Evolutionary conservation across 2,329 filamentous ascomycete species (phyloP).

Genomic region (Stagonosporopsis rhizophila): DNA sequence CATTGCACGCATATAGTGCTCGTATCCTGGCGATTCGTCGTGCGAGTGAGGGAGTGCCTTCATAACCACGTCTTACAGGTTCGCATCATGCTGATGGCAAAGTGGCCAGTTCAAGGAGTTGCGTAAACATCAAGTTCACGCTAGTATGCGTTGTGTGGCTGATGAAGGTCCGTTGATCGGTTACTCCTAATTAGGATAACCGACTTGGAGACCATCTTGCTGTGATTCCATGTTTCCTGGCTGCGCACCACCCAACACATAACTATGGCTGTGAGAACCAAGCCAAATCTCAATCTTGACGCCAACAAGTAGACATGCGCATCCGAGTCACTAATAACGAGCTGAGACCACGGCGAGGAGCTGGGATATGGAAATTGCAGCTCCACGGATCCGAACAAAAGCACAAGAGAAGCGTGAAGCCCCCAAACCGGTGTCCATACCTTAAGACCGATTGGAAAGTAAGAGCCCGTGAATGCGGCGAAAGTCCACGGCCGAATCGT

Average conservation of each 20-base stretch:
- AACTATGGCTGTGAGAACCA: too few species aligned
- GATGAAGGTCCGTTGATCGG: not conserved
- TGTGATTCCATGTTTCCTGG: too few species aligned
- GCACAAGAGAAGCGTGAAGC: too few species aligned
- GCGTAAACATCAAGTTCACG: too few species aligned
- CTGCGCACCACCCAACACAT: not conserved
- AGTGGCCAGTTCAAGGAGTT: not conserved
- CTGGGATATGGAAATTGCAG: too few species aligned
- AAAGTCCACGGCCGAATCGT: too few species aligned
- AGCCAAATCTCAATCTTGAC: not conserved
- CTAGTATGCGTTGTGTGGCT: not conserved
- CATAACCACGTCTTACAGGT: not conserved
- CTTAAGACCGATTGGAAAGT: too few species aligned
- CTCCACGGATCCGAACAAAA: too few species aligned
- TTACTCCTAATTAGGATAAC: slow-evolving; percentile 1
- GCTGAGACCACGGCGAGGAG: too few species aligned
- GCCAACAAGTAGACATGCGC: not conserved
- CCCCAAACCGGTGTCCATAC: too few species aligned
- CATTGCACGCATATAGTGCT: not conserved
- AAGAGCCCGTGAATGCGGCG: too few species aligned
- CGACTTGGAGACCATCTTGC: too few species aligned
- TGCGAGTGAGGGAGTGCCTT: not conserved
- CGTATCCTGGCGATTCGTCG: slow-evolving; percentile 1
- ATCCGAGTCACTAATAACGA: not conserved
- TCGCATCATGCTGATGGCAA: not conserved